Evolutionary conservation across 2,329 filamentous ascomycete genomes (phyloP).

Genomic region (Cercospora zeina): DNA sequence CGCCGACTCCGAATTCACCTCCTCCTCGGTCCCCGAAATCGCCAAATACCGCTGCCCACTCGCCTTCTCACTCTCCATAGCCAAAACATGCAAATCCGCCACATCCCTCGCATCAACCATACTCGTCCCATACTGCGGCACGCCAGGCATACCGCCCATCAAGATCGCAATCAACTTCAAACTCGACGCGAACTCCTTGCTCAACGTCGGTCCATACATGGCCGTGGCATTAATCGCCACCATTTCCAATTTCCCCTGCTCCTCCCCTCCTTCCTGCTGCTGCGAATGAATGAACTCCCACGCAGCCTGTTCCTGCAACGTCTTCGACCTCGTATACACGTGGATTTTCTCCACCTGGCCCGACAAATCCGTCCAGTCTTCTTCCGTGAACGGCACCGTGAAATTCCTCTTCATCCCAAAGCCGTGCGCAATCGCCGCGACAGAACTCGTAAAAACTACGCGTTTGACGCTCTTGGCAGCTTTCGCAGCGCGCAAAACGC

Average conservation of each 20-base stretch:
- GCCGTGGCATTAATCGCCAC: conserved; percentile 21
- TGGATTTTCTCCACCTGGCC: conserved; percentile 26
- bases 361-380: conserved; percentile 28
- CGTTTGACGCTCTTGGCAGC: conserved; percentile 14
- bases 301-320: conserved; percentile 23
- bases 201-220: conserved; percentile 25
- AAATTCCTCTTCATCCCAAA: conserved; percentile 21
- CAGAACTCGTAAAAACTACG: conserved; percentile 25
- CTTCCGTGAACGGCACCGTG: conserved; percentile 23
- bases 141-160: conserved; percentile 22
- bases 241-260: conserved; percentile 17
- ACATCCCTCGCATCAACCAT: conserved; percentile 26
- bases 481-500: conserved; percentile 21
- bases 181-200: conserved; percentile 22
- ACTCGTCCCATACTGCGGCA: conserved; percentile 24
- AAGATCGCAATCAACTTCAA: conserved; percentile 25
- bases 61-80: conserved; percentile 17
- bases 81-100: conserved; percentile 20
- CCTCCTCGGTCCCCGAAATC: conserved; percentile 14
- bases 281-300: conserved; percentile 23
- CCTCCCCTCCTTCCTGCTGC: not conserved
- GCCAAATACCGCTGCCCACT: conserved; percentile 24
- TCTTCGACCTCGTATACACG: conserved; percentile 27
- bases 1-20: not conserved
- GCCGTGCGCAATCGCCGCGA: conserved; percentile 25